Base-by-base conservation (phyloP, 106 monocot genomes). In the Dioscorea zingiberensis region DNA sequence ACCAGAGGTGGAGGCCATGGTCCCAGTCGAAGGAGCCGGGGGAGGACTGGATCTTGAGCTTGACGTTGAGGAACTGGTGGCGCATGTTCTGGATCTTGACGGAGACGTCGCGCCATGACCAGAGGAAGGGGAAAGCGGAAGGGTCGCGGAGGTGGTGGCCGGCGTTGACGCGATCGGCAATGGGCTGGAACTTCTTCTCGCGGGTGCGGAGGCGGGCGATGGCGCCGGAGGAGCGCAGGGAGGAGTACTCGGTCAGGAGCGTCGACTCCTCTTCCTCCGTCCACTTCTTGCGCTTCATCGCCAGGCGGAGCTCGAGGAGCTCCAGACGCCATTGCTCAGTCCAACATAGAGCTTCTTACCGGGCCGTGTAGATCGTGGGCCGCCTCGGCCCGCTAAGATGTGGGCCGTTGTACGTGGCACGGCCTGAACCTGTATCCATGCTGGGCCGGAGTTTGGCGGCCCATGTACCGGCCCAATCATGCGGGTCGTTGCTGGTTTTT, bases 51-150 rank as follows among this genome's bases (percentile, higher is more conserved):
- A 76, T 63, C 78, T 82, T 86, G 30, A 63, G 75, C 76, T 86
- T 86, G 69, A 82, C 81, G 44, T 64, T 38, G 51, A 86, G 61
- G 82, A 65, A 86, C 46, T 79, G 86, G 78, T 81, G 75, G 48
- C 78, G 78, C 86, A 86, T 86, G 78, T 86, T 86, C 65, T 86
- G 81, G 76, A 86, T 69, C 81, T 86, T 86, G 78, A 78, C 45
- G 49, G 81, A 81, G 69, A 86, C 75, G 72, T 86, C 86, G 16
- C 86, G 78, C 86, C 86, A 82, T 55, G 86, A 74, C 81, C 86
- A 82, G 28, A 47, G 76, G 76, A 76, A 82, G 53, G 86, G 82
- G 78, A 82, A 86, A 65, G 77, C n/a, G 45, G 69, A 25, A 15
- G 86, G 72, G 47, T 78, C 78, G 25, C 65, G 63, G 47, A 63